phyloP scores from a whole-genome alignment of 2,329 filamentous ascomycete species.

The Sclerotinia glacialis region DNA sequence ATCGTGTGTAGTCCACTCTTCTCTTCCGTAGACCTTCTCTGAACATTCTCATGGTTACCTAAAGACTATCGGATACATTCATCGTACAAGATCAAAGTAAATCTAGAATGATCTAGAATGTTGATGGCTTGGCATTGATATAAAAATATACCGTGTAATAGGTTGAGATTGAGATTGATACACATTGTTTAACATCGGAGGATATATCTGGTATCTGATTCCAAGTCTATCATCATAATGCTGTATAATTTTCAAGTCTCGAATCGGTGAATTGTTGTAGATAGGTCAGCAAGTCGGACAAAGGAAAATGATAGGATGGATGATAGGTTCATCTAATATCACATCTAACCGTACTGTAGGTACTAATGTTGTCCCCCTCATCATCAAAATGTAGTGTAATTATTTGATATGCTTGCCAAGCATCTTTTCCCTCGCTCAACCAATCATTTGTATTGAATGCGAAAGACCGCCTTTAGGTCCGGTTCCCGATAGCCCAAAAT shows the following conservation, averaged over 20 bases:
- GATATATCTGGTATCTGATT: neutral
- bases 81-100: neutral
- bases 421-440: neutral
- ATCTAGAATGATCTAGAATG: conserved; percentile 9
- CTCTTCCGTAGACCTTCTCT: neutral
- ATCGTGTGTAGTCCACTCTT: too few species aligned
- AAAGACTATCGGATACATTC: neutral
- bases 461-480: neutral
- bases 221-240: neutral
- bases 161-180: neutral
- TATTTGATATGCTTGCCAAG: neutral
- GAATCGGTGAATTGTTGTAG: neutral
- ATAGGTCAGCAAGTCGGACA: neutral
- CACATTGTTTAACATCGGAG: neutral
- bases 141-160: neutral
- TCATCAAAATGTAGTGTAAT: conserved; percentile 14
- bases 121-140: neutral
- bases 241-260: neutral
- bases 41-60: neutral
- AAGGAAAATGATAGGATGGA: conserved; percentile 3
- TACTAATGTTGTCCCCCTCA: neutral
- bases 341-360: too few species aligned
- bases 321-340: neutral
- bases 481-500: conserved; percentile 11
- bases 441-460: conserved; percentile 3